Evolutionary conservation across 208 protist species (phyloP).

Genomic region (Eutreptiella sp.): DNA sequence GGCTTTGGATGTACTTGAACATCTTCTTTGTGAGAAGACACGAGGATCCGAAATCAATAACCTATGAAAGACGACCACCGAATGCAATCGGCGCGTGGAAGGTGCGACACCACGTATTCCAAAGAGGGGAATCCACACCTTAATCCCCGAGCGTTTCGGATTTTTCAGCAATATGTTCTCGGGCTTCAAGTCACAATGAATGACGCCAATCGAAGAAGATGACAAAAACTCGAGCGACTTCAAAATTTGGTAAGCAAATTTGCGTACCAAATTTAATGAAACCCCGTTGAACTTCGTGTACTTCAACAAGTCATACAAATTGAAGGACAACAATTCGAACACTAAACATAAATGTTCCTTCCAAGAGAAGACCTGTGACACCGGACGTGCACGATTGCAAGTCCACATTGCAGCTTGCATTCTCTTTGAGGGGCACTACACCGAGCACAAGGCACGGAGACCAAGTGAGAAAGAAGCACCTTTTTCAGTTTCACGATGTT

Average conservation of each 20-base stretch:
- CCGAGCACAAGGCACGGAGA: too few species aligned
- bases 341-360: conserved; percentile 90
- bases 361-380: conserved; percentile 66
- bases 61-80: too few species aligned
- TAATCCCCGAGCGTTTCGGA: conserved; percentile 82
- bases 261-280: conserved; percentile 69
- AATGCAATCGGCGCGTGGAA: too few species aligned
- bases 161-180: conserved; percentile 84
- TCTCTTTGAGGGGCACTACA: too few species aligned
- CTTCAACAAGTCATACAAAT: conserved; percentile 90
- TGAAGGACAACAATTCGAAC: conserved; percentile 91
- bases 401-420: too few species aligned
- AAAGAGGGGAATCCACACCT: conserved; percentile 42
- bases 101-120: background rate
- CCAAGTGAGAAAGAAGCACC: too few species aligned
- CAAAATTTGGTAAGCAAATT: conserved; percentile 91
- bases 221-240: conserved; percentile 80
- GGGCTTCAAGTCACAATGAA: conserved; percentile 96
- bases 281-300: conserved; percentile 75
- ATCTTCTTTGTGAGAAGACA: conserved; percentile 89
- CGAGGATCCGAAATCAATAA: conserved; percentile 97
- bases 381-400: too few species aligned
- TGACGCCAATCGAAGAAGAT: conserved; percentile 75
- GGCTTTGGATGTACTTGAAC: conserved; percentile 92
- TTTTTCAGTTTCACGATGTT: conserved; percentile 66